Evolutionary conservation across 139 green algal genomes (phyloP), one percentile per base, ranked within the genome.

Genomic region (Coelastrella sp.): DNA sequence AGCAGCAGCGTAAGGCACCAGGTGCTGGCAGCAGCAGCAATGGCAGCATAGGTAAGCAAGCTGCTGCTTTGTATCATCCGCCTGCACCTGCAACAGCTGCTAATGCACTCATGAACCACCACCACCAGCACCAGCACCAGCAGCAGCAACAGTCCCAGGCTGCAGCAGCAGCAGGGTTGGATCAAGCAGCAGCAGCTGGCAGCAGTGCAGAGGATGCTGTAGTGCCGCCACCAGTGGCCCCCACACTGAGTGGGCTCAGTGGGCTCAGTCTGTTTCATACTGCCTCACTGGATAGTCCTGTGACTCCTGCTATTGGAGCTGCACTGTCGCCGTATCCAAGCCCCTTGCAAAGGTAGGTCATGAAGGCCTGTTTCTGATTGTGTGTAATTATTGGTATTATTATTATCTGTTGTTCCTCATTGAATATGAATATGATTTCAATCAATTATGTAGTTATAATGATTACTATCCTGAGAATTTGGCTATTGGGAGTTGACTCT

Each of bases 231-330:
- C 27, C 68, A n/a, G 84, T 73, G 25, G 84, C 84, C 80, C 7
- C 84, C 49, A 56, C 83, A 81, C 19, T 61, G 24, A 68, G 84
- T 76, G 25, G 49, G 11, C 58, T 59, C 14, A 24, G n/a, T 57
- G 81, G 81, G n/a, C 49, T 81, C 19, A 87, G 82, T 68, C 84
- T 88, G 84, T 88, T 88, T 68, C 84, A 88, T 10, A 68, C 68
- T 14, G 84, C 84, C 4, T 88, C 84, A 68, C 73, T 72, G 22
- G 84, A 88, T 20, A 88, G 84, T 20, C 84, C 84, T 20, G 49
- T 88, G 35, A 87, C 61, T n/a, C 25, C 82, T 27, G 25, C 82
- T 24, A 14, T 78, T 8, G 63, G 59, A 8, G 82, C 61, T 7
- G 14, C 82, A 5, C 58, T 87, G 82, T 87, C 82, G 8, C 72